phyloP scores from a whole-genome alignment of 768 basidiomycete species.

The Collybiopsis luxurians region DNA sequence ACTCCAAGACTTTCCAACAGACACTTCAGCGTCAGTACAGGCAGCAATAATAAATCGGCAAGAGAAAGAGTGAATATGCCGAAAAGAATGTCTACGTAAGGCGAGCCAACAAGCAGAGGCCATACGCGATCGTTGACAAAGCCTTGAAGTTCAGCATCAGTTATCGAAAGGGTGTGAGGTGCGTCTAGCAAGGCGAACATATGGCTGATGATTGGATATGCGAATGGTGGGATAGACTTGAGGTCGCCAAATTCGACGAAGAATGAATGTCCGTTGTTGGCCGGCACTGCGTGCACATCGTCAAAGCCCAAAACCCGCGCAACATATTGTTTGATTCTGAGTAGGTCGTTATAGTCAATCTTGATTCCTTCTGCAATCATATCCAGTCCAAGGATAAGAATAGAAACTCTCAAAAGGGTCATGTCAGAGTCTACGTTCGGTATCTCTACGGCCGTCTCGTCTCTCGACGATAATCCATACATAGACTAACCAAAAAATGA shows the following conservation, averaged over 20 bases:
- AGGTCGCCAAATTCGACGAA: constrained; percentile 54
- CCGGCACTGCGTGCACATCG: constrained; percentile 44
- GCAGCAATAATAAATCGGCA: constrained; percentile 43
- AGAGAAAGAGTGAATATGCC: constrained; percentile 43
- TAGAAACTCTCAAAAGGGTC: constrained; percentile 44
- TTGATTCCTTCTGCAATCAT: constrained; percentile 65
- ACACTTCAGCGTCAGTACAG: constrained; percentile 55
- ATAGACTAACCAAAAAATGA: constrained; percentile 33
- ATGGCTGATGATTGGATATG: constrained; percentile 57
- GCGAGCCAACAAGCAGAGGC: constrained; percentile 54
- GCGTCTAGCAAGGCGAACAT: constrained; percentile 61
- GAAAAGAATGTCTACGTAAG: constrained; percentile 61
- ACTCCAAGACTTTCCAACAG: constrained; percentile 64
- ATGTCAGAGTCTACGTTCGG: constrained; percentile 43
- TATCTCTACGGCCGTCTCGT: constrained; percentile 13
- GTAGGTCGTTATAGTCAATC: constrained; percentile 47
- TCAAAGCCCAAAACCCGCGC: constrained; percentile 53
- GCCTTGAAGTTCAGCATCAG: constrained; percentile 26
- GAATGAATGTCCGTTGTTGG: constrained; percentile 46
- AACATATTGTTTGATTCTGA: constrained; percentile 61
- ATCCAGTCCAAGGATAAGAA: constrained; percentile 56
- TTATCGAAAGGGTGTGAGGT: constrained; percentile 35
- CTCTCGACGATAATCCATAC: constrained; percentile 37
- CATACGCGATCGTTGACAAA: constrained; percentile 39
- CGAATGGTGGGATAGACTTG: constrained; percentile 34